A percentile compares a stretch with the other conserved stretches of the same genome.
Evolutionary conservation across 805 yeast genomes (phyloP).

Genomic region (Cephaloascus fragrans): DNA sequence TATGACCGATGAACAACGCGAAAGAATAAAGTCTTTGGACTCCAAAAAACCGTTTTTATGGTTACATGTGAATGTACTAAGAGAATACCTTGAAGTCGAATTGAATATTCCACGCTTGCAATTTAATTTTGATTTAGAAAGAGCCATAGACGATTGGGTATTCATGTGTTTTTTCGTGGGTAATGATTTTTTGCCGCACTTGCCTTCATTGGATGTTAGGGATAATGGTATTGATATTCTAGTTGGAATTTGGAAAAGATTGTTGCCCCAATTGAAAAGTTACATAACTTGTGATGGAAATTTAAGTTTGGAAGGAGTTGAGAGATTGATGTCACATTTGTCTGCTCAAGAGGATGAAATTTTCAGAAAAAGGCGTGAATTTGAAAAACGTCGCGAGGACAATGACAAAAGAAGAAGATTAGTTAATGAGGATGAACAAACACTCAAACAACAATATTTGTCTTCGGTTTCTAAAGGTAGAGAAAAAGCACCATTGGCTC

Average conservation of each 20-base stretch:
- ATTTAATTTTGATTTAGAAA: constrained; percentile 76
- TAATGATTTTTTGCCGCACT: constrained; percentile 94
- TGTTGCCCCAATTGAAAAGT: constrained; percentile 55
- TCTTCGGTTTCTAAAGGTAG: constrained; percentile 59
- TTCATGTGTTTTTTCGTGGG: constrained; percentile 98
- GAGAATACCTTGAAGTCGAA: constrained; percentile 85
- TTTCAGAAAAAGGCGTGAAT: constrained; percentile 57
- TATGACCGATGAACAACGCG: constrained; percentile 52
- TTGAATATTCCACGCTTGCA: constrained; percentile 59
- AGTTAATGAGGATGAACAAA: constrained; percentile 35
- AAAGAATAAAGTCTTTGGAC: constrained; percentile 28
- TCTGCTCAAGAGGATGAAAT: constrained; percentile 72
- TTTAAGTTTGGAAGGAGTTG: constrained; percentile 68
- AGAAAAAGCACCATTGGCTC: constrained; percentile 65
- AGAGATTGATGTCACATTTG: constrained; percentile 51
- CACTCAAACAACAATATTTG: constrained; percentile 31
- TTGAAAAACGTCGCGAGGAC: constrained; percentile 61
- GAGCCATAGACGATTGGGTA: constrained; percentile 98
- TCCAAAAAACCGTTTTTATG: constrained; percentile 81
- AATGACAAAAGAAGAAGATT: constrained; percentile 48
- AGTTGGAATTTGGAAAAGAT: constrained; percentile 73
- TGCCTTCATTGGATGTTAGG: constrained; percentile 90
- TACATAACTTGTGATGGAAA: constrained; percentile 88
- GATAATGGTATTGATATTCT: constrained; percentile 86
- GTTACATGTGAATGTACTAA: constrained; percentile 78